These are phyloP conservation scores for Blastomyces gilchristii DNA, from an alignment of 2,329 filamentous ascomycete species.

Conservation along the genomic window DNA sequence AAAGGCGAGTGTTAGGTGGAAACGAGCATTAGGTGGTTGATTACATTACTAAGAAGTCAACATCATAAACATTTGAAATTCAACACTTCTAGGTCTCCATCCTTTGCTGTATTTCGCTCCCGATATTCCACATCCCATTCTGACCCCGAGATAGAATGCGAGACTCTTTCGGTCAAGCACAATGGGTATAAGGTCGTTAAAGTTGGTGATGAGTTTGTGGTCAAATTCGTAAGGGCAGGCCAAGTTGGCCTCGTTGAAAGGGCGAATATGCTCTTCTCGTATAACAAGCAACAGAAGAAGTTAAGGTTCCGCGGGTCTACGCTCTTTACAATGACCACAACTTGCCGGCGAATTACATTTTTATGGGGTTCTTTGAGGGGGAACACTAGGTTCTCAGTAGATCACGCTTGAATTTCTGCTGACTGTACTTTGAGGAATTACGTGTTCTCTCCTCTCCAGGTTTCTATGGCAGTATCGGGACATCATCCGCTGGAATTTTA, in stretches of 20 bases:
- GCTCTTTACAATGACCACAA: conserved; percentile 21
- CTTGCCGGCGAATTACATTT: conserved; percentile 21
- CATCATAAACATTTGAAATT: background rate
- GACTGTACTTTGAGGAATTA: conserved; percentile 18
- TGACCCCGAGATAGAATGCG: conserved; percentile 19
- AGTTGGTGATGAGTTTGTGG: conserved; percentile 18
- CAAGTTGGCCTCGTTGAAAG: conserved; percentile 23
- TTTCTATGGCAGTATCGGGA: conserved; percentile 23
- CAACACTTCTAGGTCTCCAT: background rate
- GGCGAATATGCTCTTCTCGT: conserved; percentile 27
- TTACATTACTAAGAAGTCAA: background rate
- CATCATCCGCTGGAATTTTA: conserved; percentile 18
- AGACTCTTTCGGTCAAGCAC: conserved; percentile 12
- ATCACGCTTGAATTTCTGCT: conserved; percentile 16
- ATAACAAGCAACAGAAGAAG: conserved; percentile 16
- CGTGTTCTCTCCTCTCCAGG: conserved; percentile 20
- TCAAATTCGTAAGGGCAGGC: conserved; percentile 19
- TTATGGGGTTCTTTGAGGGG: conserved; percentile 25
- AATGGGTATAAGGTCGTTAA: conserved; percentile 17
- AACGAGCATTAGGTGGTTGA: too few species aligned
- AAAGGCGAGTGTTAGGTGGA: too few species aligned
- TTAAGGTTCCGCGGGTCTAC: too few species aligned
- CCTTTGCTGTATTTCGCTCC: conserved; percentile 16
- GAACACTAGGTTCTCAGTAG: conserved; percentile 19
- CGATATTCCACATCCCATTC: conserved; percentile 16